A percentile compares a stretch with the other conserved stretches of the same genome.
These are phyloP conservation scores for Sarcomyxa edulis DNA, from an alignment of 768 basidiomycete genomes.

Conservation along the genomic window DNA sequence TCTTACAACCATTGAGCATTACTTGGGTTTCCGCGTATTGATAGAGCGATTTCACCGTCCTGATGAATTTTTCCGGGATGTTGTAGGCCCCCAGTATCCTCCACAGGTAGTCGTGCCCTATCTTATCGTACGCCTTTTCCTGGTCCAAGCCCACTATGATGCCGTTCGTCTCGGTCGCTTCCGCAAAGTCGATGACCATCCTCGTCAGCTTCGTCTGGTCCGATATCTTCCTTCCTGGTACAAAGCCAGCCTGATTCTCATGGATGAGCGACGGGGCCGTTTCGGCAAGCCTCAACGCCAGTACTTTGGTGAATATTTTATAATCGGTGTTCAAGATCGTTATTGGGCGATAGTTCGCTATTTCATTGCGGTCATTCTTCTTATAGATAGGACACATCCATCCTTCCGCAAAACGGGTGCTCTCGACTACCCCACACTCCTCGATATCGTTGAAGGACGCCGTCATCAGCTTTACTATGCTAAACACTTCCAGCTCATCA, in stretches of 20 bases:
- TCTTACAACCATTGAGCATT: constrained; percentile 25
- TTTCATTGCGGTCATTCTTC: constrained; percentile 24
- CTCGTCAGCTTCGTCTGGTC: constrained; percentile 25
- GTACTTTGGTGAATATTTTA: constrained; percentile 23
- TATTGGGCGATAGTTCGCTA: constrained; percentile 31
- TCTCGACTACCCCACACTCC: constrained; percentile 8
- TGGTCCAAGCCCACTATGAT: constrained; percentile 26
- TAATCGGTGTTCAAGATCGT: constrained; percentile 31
- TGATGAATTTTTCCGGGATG: constrained; percentile 22
- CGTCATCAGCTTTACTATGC: too few species aligned
- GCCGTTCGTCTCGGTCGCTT: constrained; percentile 17
- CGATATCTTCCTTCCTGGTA: constrained; percentile 21
- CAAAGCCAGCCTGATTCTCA: constrained; percentile 32
- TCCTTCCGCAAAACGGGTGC: constrained; percentile 19
- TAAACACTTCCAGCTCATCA: constrained; percentile 8
- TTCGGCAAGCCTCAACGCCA: constrained; percentile 14
- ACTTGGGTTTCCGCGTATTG: constrained; percentile 20
- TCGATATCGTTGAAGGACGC: constrained; percentile 22
- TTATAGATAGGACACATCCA: constrained; percentile 39
- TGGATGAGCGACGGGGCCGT: constrained; percentile 19
- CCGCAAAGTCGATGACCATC: constrained; percentile 16
- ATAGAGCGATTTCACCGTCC: constrained; percentile 23
- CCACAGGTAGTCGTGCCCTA: constrained; percentile 25
- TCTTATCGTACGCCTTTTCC: constrained; percentile 34
- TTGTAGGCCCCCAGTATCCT: constrained; percentile 13